Conservation (phyloP, 176 grass and related monocot species). For the Coix lacrymajobi region DNA sequence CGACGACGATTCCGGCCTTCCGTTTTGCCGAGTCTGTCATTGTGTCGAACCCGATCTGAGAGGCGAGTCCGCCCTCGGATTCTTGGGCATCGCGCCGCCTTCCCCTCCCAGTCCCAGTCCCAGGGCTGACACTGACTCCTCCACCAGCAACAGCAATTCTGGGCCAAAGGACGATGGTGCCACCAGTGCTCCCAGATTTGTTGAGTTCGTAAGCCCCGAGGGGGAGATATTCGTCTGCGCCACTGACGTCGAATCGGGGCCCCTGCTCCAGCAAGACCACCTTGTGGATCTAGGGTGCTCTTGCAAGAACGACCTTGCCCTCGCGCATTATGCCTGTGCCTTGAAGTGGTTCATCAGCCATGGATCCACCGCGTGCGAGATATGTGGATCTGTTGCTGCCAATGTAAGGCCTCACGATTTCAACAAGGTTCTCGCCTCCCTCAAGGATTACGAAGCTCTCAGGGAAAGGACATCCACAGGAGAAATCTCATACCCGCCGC, state of each 20-base stretch:
- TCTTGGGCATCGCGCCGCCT: slow-evolving; percentile 58
- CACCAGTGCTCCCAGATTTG: not conserved
- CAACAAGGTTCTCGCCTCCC: slow-evolving; percentile 67
- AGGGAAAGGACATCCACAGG: slow-evolving; percentile 67
- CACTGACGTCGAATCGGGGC: slow-evolving; percentile 64
- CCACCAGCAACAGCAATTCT: slow-evolving; percentile 18
- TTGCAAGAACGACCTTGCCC: slow-evolving; percentile 87
- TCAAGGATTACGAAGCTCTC: slow-evolving; percentile 79
- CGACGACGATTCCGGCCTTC: slow-evolving; percentile 48
- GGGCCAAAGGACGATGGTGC: not conserved
- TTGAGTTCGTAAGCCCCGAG: slow-evolving; percentile 72
- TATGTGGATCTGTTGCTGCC: slow-evolving; percentile 56
- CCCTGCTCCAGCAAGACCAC: slow-evolving; percentile 44
- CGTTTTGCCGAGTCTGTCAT: slow-evolving; percentile 80
- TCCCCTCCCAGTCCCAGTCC: slow-evolving; percentile 21
- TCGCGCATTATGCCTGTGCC: slow-evolving; percentile 80
- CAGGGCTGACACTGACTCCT: not conserved
- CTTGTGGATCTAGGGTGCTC: slow-evolving; percentile 77
- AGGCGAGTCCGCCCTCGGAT: slow-evolving; percentile 62
- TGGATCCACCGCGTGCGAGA: slow-evolving; percentile 83
- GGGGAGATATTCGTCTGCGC: slow-evolving; percentile 83
- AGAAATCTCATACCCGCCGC: slow-evolving; percentile 39
- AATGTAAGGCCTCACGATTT: slow-evolving; percentile 68
- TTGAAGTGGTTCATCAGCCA: slow-evolving; percentile 94
- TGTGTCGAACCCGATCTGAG: slow-evolving; percentile 66